Conservation (phyloP, 352 stramenopile species). For the Blastocystis sp. region DNA sequence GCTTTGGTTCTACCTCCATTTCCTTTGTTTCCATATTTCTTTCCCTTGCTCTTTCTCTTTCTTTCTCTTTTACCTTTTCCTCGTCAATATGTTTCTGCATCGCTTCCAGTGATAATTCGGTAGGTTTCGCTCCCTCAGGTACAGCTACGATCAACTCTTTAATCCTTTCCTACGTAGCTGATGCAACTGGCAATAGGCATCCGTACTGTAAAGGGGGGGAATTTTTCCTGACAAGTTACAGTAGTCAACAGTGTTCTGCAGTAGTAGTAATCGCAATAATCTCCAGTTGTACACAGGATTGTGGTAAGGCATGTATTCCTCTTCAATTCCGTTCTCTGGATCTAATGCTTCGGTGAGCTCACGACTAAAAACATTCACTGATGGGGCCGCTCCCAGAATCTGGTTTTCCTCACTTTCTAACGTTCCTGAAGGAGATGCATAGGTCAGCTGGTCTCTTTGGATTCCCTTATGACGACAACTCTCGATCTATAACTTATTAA, state of each 20-base stretch:
- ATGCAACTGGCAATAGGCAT: neutral
- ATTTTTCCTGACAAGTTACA: neutral
- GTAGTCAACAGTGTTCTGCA: slow-evolving; percentile 14
- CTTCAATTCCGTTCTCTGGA: slow-evolving; percentile 11
- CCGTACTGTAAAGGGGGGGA: neutral
- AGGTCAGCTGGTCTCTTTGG: neutral
- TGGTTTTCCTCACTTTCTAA: neutral
- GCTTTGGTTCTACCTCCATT: neutral
- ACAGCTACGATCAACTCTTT: neutral
- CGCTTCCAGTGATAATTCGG: neutral
- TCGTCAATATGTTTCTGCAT: neutral
- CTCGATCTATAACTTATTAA: neutral
- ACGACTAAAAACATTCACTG: neutral
- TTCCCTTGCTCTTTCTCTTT: neutral
- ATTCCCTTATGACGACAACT: neutral
- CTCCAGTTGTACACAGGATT: slow-evolving; percentile 15
- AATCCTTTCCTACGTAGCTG: neutral
- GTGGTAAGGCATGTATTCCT: slow-evolving; percentile 37
- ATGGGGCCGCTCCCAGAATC: neutral
- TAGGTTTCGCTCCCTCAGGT: neutral
- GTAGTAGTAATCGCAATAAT: slow-evolving; percentile 15
- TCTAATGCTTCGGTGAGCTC: neutral
- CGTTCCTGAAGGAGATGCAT: neutral
- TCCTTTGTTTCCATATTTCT: neutral
- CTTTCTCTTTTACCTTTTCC: neutral